Base-by-base conservation (phyloP, 192 early-diverging fungal genomes). In the Irineochytrium annulatum region DNA sequence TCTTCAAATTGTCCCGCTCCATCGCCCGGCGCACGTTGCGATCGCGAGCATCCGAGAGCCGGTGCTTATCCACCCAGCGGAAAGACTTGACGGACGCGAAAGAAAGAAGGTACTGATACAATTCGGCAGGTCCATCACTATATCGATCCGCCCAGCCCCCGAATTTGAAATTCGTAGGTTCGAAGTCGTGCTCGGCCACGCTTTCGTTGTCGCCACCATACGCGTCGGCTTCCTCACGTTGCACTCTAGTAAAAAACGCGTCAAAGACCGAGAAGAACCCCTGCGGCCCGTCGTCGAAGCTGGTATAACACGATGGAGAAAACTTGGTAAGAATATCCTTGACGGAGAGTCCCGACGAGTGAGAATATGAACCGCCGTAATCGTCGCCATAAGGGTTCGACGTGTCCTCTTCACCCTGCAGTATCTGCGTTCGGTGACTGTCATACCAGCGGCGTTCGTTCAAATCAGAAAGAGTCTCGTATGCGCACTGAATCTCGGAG, bases 381-480 rank as follows among this genome's bases (percentile, higher is more conserved):
- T n/a, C n/a, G n/a, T n/a, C n/a, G n/a, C n/a, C n/a, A n/a, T n/a
- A n/a, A n/a, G n/a, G n/a, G 35, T 76, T 67, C 6, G 63, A 67
- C 57, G 82, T 62, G 33, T 79, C 81, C 57, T 86, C 84, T 67
- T 87, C 86, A 54, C 88, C 92, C 34, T 91, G 85, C 52, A 96
- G 75, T 66, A 98, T 98, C 39, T 87, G 86, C 62, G 95, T 92
- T 55, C 93, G 77, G 69, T 96, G 94, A 48, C 85, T 82, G 71
- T 97, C 94, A 69, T 92, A 91, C 95, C 94, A 98, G 13, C 89
- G 75, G n/a, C 93, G 88, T 74, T 98, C 94, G 43, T 95, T 87
- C 16, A 86, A 86, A 74, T 99, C 93, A 34, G 83, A 90, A 32
- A 99, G 74, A 1, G 92, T 88, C 65, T 96, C 91, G 68, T 98